A percentile compares a stretch with the other conserved stretches of the same genome.
Evolutionary conservation across 345 rosid genomes (phyloP).

Genomic region (Sisymbrium irio): DNA sequence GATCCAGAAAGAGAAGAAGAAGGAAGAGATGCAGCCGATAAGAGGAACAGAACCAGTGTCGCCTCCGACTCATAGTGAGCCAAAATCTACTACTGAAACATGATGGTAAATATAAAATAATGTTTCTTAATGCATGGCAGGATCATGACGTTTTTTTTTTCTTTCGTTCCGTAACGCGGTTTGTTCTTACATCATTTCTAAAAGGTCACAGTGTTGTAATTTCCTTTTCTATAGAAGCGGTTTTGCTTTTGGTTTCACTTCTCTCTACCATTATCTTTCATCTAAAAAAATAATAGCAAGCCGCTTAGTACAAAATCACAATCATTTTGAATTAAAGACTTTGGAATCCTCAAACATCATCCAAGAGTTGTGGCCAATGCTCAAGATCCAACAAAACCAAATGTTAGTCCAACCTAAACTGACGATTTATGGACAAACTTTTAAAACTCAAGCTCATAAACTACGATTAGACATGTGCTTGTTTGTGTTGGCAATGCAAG

Average conservation of each 20-base stretch:
- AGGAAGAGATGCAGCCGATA: constrained; percentile 40
- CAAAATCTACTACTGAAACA: constrained; percentile 17
- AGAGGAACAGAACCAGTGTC: constrained; percentile 25
- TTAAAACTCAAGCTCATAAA: too few species aligned
- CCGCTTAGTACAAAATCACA: background rate
- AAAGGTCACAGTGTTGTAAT: background rate
- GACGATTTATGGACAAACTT: too few species aligned
- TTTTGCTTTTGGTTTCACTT: background rate
- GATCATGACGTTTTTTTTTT: background rate
- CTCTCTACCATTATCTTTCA: background rate
- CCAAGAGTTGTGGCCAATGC: too few species aligned
- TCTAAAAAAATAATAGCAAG: background rate
- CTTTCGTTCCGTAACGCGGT: background rate
- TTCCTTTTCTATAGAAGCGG: background rate
- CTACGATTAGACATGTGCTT: too few species aligned
- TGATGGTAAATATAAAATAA: constrained; percentile 19
- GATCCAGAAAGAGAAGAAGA: constrained; percentile 75
- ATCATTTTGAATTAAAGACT: too few species aligned
- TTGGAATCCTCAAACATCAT: too few species aligned
- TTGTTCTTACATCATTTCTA: background rate
- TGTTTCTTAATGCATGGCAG: background rate
- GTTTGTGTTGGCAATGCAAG: too few species aligned
- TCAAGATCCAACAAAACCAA: too few species aligned
- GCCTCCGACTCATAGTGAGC: background rate
- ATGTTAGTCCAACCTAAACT: too few species aligned